Evolutionary conservation across 2,329 filamentous ascomycete species (phyloP), one percentile per base, ranked within the genome.

Genomic region (Cucurbitaria berberidis): DNA sequence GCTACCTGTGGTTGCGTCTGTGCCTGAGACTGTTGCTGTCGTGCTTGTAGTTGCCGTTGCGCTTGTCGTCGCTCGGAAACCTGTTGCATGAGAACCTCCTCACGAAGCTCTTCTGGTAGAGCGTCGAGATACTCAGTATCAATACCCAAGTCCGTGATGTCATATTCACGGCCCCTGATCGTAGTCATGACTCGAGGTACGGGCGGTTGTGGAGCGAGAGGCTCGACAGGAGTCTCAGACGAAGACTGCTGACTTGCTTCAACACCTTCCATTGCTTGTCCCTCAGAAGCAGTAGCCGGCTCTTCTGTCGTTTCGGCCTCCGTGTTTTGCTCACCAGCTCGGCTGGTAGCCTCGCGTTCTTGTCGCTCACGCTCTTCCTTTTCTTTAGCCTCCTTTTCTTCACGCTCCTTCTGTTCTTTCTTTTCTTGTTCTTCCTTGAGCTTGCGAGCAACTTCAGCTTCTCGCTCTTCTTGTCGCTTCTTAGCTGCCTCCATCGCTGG

Each of bases 41-140:
- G 89, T 58, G 51, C 43, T 51, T 50, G 51, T 35, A 53, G 54
- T 29, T 51, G 45, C 5, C 69, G 66, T 39, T 67, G 64, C 48
- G 71, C 68, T 47, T 60, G 58, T 44, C 93, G 87, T 62, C 93
- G 86, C 60, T 91, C 87, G 46, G 90, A 91, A 59, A 96, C 85
- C 53, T 96, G 92, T 57, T 93, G 88, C 73, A 96, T 91, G 60
- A 99, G 90, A 43, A 99, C 95, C 72, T 99, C 95, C 74, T 98
- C 93, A 40, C 95, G 85, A 70, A 98, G 87, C 56, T 99, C 96
- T 65, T 99, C 95, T 0, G 95, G 95, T n/a, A 99, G 80, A n/a
- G 93, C 96, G 53, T 95, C 91, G 6, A 99, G 85, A 75, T 97
- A 99, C 51, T 96, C 93, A 15, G 89, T 85, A 70, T 99, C 95